Conservation (phyloP, 164 flowering plant species). For the Kingdonia uniflora region DNA sequence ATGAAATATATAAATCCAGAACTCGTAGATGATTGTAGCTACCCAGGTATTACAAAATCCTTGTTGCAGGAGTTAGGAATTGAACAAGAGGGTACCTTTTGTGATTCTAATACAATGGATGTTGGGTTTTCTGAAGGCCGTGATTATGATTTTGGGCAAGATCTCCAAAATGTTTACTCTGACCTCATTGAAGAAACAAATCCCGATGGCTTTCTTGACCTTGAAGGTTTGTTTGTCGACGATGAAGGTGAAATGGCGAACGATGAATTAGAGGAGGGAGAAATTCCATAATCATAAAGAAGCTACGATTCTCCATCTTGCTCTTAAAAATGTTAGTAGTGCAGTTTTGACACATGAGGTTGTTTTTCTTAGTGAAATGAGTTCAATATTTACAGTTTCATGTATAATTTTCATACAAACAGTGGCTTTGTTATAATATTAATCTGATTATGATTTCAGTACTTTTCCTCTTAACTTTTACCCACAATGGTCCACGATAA, state of each 20-base stretch:
- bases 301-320: neutral
- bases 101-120: constrained; percentile 9
- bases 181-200: constrained; percentile 35
- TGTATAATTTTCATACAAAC: too few species aligned
- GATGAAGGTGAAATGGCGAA: constrained; percentile 16
- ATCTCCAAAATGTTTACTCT: constrained; percentile 45
- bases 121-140: constrained; percentile 11
- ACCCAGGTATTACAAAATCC: neutral
- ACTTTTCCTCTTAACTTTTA: too few species aligned
- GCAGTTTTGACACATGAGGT: too few species aligned
- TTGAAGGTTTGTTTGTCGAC: constrained; percentile 21
- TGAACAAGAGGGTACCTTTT: constrained; percentile 5
- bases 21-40: constrained; percentile 4
- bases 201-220: constrained; percentile 57
- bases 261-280: constrained; percentile 73
- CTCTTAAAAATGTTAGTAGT: neutral
- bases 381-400: too few species aligned
- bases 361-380: too few species aligned
- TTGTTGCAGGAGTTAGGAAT: neutral
- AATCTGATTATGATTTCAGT: too few species aligned
- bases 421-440: too few species aligned
- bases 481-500: too few species aligned
- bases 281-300: constrained; percentile 24
- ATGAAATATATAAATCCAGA: constrained; percentile 16
- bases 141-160: constrained; percentile 52